Base-by-base conservation (phyloP, 2,329 filamentous ascomycete genomes). In the Aspergillus felis region DNA sequence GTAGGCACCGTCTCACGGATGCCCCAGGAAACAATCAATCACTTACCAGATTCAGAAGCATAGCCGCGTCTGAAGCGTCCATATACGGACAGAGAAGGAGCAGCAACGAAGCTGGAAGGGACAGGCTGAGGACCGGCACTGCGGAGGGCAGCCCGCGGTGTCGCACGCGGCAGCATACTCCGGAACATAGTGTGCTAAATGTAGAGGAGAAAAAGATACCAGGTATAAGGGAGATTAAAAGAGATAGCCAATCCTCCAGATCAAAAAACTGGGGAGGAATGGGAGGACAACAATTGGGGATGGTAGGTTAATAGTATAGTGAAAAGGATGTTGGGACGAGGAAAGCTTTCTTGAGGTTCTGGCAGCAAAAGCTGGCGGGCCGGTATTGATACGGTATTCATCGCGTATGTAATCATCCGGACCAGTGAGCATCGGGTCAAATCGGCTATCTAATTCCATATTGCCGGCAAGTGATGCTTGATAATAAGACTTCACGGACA, bases 11-110 rank as follows among this genome's bases (percentile, higher is more conserved):
- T 46, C 38, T 50, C 57, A 42, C 38, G 12, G 28, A 38, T 52
- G 20, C 8, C 35, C 9, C 46, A 42, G 50, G 12, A 4, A 38
- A 10, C 6, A 44, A 28, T 14, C 20, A 28, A 46, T 20, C 29
- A 70, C 72, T 59, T 64, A 76, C 74, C 73, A 54, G 82, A 73
- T 68, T 82, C 78, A 64, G 79, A 82, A 51, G 83, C 83, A 70
- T 81, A 83, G 61, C 78, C 79, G 75, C 82, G 82, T 76, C 80
- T 79, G 77, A 79, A 76, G 64, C 76, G 74, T 62, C 77, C 75
- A 69, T 82, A 76, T 61, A 81, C 75, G 70, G 77, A 77, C 64
- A 82, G 67, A 59, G 68, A 70, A 55, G 71, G 65, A 52, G 71
- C 68, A 68, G 69, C 64, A 63, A 74, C 64, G 63, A 73, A 67